Conservation (phyloP, 257 asterid species). For the Scutellaria baicalensis region DNA sequence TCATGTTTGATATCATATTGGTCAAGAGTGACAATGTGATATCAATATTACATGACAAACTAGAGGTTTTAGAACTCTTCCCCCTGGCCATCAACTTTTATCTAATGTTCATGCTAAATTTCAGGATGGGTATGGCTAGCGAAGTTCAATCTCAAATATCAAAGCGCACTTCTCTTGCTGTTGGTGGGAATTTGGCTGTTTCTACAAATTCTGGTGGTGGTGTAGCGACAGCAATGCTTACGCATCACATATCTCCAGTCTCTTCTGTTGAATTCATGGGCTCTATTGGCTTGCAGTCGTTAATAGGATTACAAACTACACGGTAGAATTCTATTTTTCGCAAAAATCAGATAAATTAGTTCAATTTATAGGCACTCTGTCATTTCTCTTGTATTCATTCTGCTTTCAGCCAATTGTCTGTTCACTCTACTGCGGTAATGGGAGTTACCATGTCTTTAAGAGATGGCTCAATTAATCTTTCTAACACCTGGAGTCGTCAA, state of each 20-base stretch:
- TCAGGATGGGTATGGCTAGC: constrained; percentile 94
- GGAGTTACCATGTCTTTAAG: constrained; percentile 75
- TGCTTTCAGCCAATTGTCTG: constrained; percentile 69
- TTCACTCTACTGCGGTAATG: constrained; percentile 69
- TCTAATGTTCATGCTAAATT: constrained; percentile 21
- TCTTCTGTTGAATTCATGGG: constrained; percentile 73
- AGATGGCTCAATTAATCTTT: constrained; percentile 90
- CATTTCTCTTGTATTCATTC: constrained; percentile 7
- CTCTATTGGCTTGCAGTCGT: constrained; percentile 74
- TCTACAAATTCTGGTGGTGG: constrained; percentile 70
- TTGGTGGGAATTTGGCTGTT: constrained; percentile 86
- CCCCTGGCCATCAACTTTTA: constrained; percentile 6
- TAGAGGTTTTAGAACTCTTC: not conserved
- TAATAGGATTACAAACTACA: constrained; percentile 70
- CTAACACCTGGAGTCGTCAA: constrained; percentile 88
- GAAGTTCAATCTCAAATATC: constrained; percentile 80
- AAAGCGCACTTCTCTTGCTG: constrained; percentile 47
- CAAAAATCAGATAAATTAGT: not conserved
- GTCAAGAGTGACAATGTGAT: not conserved
- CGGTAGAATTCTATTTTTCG: constrained; percentile 41
- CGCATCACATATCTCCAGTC: constrained; percentile 71
- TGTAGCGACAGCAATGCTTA: constrained; percentile 62
- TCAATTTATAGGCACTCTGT: not conserved
- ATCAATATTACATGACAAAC: not conserved
- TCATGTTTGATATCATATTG: not conserved